Conservation (phyloP, 1,284 basidiomycete species). For the Takashimella tepidaria region DNA sequence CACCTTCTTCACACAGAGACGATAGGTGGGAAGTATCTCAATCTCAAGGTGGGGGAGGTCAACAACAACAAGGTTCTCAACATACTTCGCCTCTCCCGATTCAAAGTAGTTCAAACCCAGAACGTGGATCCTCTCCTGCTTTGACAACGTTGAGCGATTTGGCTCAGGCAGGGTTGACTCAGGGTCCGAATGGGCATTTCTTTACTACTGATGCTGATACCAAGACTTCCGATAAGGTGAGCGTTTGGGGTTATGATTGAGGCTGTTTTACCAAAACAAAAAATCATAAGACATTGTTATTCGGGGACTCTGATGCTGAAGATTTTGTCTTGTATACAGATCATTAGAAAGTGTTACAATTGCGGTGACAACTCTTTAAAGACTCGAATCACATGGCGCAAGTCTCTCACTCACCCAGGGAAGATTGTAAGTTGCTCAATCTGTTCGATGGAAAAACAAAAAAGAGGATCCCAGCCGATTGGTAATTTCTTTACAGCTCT, state of each 20-base stretch:
- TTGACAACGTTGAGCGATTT: background rate
- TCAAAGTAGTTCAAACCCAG: background rate
- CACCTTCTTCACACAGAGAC: background rate
- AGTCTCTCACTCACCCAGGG: conserved; percentile 3
- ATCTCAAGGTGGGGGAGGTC: too few species aligned
- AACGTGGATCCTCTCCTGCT: background rate
- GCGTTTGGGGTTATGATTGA: too few species aligned
- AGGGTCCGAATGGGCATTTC: background rate
- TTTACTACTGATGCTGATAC: background rate
- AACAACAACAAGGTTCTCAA: too few species aligned
- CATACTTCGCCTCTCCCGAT: background rate
- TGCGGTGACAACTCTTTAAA: conserved; percentile 8
- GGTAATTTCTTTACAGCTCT: conserved; percentile 6
- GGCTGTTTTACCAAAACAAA: too few species aligned
- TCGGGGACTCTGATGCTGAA: too few species aligned
- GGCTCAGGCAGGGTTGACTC: background rate
- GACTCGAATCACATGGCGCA: conserved; percentile 8
- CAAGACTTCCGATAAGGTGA: background rate
- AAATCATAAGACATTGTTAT: too few species aligned
- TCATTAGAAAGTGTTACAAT: conserved; percentile 7
- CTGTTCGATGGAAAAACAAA: background rate
- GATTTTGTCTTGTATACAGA: background rate
- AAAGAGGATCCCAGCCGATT: too few species aligned
- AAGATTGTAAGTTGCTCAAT: conserved; percentile 3
- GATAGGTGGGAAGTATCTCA: background rate